These are phyloP conservation scores for Backusella sp. DNA, from an alignment of 192 early-diverging fungal genomes.

Conservation along the genomic window DNA sequence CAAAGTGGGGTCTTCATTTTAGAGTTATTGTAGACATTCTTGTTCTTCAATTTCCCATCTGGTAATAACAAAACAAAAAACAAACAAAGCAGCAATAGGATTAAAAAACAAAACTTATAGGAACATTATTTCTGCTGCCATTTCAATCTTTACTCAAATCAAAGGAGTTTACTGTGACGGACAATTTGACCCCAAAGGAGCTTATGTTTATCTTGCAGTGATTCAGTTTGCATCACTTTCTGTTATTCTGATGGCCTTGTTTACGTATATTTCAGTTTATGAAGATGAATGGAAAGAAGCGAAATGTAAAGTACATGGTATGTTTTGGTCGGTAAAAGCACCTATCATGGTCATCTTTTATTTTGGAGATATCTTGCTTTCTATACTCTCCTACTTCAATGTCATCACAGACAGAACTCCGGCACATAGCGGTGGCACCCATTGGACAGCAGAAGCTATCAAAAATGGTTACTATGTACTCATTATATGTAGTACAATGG, in stretches of 20 bases:
- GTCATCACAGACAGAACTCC: constrained; percentile 27
- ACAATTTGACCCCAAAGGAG: constrained; percentile 22
- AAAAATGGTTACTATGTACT: constrained; percentile 34
- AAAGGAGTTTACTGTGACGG: constrained; percentile 34
- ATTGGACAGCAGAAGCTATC: constrained; percentile 32
- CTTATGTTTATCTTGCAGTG: constrained; percentile 29
- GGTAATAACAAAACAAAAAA: constrained; percentile 19
- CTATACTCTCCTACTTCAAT: constrained; percentile 12
- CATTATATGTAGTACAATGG: constrained; percentile 31
- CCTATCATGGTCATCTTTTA: constrained; percentile 43
- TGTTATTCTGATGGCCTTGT: constrained; percentile 34
- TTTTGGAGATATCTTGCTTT: constrained; percentile 31
- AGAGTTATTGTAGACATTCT: constrained; percentile 34
- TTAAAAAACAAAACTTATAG: constrained; percentile 1
- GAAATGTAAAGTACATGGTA: constrained; percentile 24
- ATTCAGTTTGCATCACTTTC: constrained; percentile 37
- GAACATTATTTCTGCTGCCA: constrained; percentile 30
- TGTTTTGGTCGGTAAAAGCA: constrained; percentile 41
- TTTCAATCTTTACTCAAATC: constrained; percentile 37
- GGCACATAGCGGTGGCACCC: not conserved
- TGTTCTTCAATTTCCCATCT: constrained; percentile 41
- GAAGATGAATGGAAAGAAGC: constrained; percentile 33
- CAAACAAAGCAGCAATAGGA: not conserved
- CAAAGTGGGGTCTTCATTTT: constrained; percentile 42
- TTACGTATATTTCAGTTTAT: constrained; percentile 34